Evolutionary conservation across 2,329 filamentous ascomycete genomes (phyloP).

Genomic region (Aspergillus oerlinghausenensis): DNA sequence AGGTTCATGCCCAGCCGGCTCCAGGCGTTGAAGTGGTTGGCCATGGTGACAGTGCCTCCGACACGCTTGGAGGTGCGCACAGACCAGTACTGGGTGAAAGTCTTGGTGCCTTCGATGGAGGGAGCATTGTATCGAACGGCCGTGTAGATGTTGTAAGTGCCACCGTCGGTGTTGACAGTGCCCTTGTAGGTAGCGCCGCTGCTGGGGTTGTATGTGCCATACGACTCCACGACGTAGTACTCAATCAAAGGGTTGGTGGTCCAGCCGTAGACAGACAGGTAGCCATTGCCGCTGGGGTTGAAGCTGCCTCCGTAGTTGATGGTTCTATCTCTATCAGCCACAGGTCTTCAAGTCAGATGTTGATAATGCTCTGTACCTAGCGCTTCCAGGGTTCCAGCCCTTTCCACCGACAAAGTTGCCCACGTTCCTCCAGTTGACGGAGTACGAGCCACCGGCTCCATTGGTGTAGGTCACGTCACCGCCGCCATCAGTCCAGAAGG

Average conservation of each 20-base stretch:
- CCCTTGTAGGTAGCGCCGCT: constrained; percentile 26
- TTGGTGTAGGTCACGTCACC: constrained; percentile 45
- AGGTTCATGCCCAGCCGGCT: constrained; percentile 26
- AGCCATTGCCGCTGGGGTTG: constrained; percentile 28
- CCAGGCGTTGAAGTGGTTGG: constrained; percentile 38
- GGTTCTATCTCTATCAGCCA: neutral
- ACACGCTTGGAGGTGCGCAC: constrained; percentile 33
- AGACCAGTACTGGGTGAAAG: constrained; percentile 43
- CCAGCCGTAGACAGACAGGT: constrained; percentile 40
- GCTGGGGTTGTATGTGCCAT: constrained; percentile 30
- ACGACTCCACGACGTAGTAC: constrained; percentile 37
- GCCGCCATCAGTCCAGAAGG: constrained; percentile 47
- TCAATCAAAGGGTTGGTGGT: constrained; percentile 34
- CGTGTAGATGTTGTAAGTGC: constrained; percentile 36
- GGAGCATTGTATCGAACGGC: constrained; percentile 35
- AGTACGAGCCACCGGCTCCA: constrained; percentile 42
- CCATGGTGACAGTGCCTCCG: constrained; percentile 32
- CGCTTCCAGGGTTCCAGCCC: constrained; percentile 53
- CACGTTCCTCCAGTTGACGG: constrained; percentile 41
- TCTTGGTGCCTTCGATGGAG: constrained; percentile 37
- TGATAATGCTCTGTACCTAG: constrained; percentile 36
- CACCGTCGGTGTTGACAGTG: constrained; percentile 34
- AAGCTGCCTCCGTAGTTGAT: constrained; percentile 30
- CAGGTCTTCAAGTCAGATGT: neutral
- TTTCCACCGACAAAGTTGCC: constrained; percentile 57